phyloP scores from a whole-genome alignment of 371 early-diverging fungal species.

The Gilbertella persicaria region DNA sequence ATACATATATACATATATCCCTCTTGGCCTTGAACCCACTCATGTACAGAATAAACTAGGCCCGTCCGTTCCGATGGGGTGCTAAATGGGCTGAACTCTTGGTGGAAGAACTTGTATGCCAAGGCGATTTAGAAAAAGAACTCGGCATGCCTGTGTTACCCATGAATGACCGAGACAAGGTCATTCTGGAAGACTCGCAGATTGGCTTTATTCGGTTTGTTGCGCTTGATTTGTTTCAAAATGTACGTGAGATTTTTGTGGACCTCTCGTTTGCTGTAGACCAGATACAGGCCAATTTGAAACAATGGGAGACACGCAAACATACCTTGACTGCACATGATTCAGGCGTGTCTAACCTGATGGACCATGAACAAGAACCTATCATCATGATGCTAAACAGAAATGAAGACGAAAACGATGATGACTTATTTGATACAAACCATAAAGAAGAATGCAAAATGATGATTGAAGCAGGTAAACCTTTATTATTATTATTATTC shows the following conservation, averaged over 20 bases:
- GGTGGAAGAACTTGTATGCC: conserved; percentile 61
- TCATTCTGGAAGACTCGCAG: conserved; percentile 62
- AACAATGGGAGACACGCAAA: conserved; percentile 35
- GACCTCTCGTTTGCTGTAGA: conserved; percentile 46
- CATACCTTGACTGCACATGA: conserved; percentile 4
- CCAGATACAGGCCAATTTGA: conserved; percentile 38
- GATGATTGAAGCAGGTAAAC: conserved; percentile 15
- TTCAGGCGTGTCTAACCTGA: neutral
- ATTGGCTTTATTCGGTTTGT: conserved; percentile 71
- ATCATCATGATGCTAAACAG: too few species aligned
- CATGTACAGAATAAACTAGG: conserved; percentile 48
- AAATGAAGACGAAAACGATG: conserved; percentile 5
- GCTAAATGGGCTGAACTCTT: conserved; percentile 57
- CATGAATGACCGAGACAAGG: conserved; percentile 51
- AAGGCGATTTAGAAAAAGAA: conserved; percentile 66
- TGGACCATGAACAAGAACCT: too few species aligned
- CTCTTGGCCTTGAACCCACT: conserved; percentile 17
- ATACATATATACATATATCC: neutral
- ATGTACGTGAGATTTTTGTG: conserved; percentile 36
- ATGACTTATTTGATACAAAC: conserved; percentile 3
- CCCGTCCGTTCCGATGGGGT: conserved; percentile 56
- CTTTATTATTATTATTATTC: too few species aligned
- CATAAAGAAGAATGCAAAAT: neutral
- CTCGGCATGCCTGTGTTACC: conserved; percentile 57
- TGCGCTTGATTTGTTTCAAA: conserved; percentile 67